Percentiles rank a stretch among this genome's conserved stretches.
phyloP scores from a whole-genome alignment of 2,329 filamentous ascomycete species.

The Colletotrichum gigasporum region DNA sequence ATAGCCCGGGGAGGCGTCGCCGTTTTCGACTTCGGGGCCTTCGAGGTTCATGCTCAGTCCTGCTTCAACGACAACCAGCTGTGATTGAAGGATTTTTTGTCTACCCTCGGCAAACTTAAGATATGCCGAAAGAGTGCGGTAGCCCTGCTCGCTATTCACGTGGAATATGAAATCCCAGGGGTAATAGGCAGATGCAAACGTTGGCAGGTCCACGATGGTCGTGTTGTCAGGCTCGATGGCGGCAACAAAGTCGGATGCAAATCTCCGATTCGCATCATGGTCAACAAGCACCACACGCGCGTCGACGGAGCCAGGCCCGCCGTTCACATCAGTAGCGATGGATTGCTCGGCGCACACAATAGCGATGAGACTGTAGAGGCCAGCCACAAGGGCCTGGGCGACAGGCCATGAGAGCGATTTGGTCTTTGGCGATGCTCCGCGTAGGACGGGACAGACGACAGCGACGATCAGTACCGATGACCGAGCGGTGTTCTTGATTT shows the following conservation, averaged over 20 bases:
- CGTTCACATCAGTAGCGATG: conserved; percentile 66
- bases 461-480: conserved; percentile 60
- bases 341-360: conserved; percentile 72
- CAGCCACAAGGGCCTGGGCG: conserved; percentile 79
- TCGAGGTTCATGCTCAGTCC: conserved; percentile 57
- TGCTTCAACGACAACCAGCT: conserved; percentile 61
- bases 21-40: not conserved
- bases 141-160: conserved; percentile 71
- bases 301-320: conserved; percentile 75
- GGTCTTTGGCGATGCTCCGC: conserved; percentile 56
- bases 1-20: conserved; percentile 34
- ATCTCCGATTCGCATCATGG: conserved; percentile 53
- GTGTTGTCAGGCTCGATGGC: conserved; percentile 55
- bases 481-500: conserved; percentile 51
- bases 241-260: conserved; percentile 44
- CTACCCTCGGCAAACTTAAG: conserved; percentile 56
- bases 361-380: conserved; percentile 81
- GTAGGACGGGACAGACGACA: conserved; percentile 70
- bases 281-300: conserved; percentile 79
- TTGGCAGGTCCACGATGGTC: conserved; percentile 57
- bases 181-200: conserved; percentile 62
- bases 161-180: conserved; percentile 74
- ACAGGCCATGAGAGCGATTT: conserved; percentile 69
- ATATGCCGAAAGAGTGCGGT: conserved; percentile 63
- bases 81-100: conserved; percentile 57